Conservation (phyloP, 352 stramenopile genomes). For the Aphanomyces cochlioides region DNA sequence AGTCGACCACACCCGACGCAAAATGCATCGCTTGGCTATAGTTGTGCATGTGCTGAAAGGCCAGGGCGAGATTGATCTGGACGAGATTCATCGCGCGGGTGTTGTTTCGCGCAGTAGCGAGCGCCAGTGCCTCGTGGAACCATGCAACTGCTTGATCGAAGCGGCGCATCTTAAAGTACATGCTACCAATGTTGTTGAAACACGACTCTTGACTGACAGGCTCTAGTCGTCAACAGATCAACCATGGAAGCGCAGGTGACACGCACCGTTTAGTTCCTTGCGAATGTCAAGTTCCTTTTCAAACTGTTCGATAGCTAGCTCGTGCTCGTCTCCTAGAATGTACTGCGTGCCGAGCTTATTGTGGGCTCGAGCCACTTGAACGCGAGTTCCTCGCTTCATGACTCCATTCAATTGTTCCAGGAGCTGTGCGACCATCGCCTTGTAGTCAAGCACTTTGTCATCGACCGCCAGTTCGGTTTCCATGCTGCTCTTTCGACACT, state of each 20-base stretch:
- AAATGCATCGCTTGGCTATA: not conserved
- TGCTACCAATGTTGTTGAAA: slow-evolving; percentile 28
- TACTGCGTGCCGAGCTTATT: slow-evolving; percentile 17
- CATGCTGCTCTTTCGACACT: not conserved
- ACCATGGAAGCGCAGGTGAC: not conserved
- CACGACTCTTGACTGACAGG: slow-evolving; percentile 24
- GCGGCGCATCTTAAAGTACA: slow-evolving; percentile 10
- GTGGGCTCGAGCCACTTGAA: slow-evolving; percentile 21
- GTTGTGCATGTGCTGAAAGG: slow-evolving; percentile 1
- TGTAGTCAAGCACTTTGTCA: slow-evolving; percentile 2
- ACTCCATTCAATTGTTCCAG: slow-evolving; percentile 26
- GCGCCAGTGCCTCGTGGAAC: slow-evolving; percentile 18
- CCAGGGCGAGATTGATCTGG: slow-evolving; percentile 15
- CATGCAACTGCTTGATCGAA: slow-evolving; percentile 14
- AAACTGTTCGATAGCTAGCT: slow-evolving; percentile 24
- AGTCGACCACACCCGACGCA: not conserved
- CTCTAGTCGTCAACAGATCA: slow-evolving; percentile 14
- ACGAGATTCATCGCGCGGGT: slow-evolving; percentile 14
- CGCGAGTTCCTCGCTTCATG: slow-evolving; percentile 19
- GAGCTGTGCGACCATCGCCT: slow-evolving; percentile 10
- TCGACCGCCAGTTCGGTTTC: not conserved
- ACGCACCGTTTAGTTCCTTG: slow-evolving; percentile 18
- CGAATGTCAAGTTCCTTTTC: slow-evolving; percentile 18
- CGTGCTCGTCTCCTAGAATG: not conserved
- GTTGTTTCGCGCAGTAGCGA: slow-evolving; percentile 7